Evolutionary conservation across 768 basidiomycete genomes (phyloP).

Genomic region (Fibroporia radiculosa): DNA sequence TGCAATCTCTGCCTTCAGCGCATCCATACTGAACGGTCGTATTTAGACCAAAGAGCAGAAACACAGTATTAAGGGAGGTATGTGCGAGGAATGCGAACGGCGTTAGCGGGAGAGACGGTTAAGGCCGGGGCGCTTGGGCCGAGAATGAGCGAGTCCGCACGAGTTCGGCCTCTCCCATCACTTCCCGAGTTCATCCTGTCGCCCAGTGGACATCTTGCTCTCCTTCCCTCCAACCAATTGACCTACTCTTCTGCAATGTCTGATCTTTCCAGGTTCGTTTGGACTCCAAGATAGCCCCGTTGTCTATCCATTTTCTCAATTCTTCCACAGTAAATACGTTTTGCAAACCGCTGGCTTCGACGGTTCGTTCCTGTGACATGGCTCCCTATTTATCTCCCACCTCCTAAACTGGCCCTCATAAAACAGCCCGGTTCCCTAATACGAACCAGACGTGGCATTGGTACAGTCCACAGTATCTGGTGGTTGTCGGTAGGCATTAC

Average conservation of each 20-base stretch:
- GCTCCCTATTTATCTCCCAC: too few species aligned
- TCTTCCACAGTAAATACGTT: constrained; percentile 59
- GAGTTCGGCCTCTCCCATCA: constrained; percentile 4
- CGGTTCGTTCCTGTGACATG: too few species aligned
- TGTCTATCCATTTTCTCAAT: constrained; percentile 5
- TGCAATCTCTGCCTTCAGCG: constrained; percentile 83
- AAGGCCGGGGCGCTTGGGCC: constrained; percentile 6
- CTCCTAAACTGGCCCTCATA: constrained; percentile 6
- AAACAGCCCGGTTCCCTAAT: constrained; percentile 79
- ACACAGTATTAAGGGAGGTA: background rate
- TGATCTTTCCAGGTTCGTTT: constrained; percentile 39
- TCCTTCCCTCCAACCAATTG: too few species aligned
- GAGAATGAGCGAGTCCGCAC: constrained; percentile 8
- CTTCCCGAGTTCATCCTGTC: constrained; percentile 2
- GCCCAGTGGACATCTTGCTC: background rate
- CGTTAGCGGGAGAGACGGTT: background rate
- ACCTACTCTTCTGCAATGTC: constrained; percentile 44
- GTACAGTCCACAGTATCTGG: constrained; percentile 35
- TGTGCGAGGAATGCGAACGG: constrained; percentile 1
- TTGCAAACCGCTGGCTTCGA: constrained; percentile 97
- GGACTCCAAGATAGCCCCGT: too few species aligned
- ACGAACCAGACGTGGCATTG: constrained; percentile 96
- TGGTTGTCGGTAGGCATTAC: background rate
- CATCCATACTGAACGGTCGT: constrained; percentile 59
- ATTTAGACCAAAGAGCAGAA: background rate